These are phyloP conservation scores for Xylaria telfairii DNA, from an alignment of 495 filamentous ascomycete genomes.

Conservation along the genomic window DNA sequence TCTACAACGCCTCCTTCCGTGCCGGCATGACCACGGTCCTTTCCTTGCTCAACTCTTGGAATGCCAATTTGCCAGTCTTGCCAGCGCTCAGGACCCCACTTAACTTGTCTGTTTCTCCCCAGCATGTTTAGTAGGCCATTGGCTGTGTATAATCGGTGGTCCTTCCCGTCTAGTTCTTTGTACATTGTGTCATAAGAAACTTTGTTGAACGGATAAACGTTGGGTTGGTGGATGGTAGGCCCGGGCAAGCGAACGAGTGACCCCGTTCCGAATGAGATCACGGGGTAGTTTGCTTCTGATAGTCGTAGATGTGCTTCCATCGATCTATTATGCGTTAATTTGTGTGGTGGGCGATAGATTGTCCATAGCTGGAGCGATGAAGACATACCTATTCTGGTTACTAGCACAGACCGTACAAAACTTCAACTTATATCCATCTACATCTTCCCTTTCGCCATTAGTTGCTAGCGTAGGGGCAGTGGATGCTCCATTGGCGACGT, in stretches of 20 bases:
- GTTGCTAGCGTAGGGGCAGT: conserved; percentile 36
- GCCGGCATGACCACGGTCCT: conserved; percentile 74
- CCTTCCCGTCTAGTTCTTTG: conserved; percentile 81
- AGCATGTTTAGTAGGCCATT: conserved; percentile 97
- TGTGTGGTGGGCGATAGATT: background rate
- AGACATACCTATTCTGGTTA: conserved; percentile 85
- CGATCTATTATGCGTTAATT: conserved; percentile 59
- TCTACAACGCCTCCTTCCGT: conserved; percentile 92
- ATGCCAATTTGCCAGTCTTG: conserved; percentile 94
- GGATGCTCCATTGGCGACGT: conserved; percentile 39
- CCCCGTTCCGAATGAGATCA: conserved; percentile 97
- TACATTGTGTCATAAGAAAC: conserved; percentile 94
- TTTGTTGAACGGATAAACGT: conserved; percentile 96
- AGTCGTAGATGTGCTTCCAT: conserved; percentile 98
- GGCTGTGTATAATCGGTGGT: conserved; percentile 83
- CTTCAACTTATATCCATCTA: conserved; percentile 75
- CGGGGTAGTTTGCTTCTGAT: conserved; percentile 83
- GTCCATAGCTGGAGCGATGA: background rate
- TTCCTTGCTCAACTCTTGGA: conserved; percentile 69
- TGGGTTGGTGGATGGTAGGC: conserved; percentile 87
- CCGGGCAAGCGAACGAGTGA: conserved; percentile 94
- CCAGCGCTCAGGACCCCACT: conserved; percentile 96
- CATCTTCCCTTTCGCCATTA: conserved; percentile 50
- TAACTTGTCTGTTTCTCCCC: conserved; percentile 86
- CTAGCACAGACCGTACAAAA: conserved; percentile 99